Evolutionary conservation across 2,329 filamentous ascomycete genomes (phyloP), one percentile per base, ranked within the genome.

Genomic region (Rutstroemia sp.): DNA sequence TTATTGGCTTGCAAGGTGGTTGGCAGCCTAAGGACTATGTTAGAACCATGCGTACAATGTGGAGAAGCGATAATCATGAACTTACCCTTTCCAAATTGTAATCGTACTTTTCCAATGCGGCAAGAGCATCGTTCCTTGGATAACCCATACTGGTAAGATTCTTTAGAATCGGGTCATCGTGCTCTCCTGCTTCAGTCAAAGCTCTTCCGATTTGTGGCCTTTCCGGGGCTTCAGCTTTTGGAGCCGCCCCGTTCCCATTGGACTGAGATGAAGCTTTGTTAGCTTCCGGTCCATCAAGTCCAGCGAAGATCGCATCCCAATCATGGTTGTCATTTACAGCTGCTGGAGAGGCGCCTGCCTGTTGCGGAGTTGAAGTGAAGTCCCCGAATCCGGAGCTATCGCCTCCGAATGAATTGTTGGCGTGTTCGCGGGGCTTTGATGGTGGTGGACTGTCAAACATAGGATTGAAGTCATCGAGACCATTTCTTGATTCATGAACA

Each of bases 221-320:
- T 17, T 63, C 66, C 14, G 56, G 50, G 51, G n/a, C 54, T 34
- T 2, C 49, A 57, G 16, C 59, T 62, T 55, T 64, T 63, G n/a
- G 60, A 59, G 61, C 61, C 47, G 60, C 48, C 59, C 63, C 55
- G n/a, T 56, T 37, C 27, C 45, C 44, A 49, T 62, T 58, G 7
- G 61, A 53, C 46, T 60, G 38, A 23, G 41, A 54, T 30, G 60
- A 38, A 38, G 50, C 44, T 30, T 47, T 45, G 17, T 46, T 56
- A 27, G 56, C 48, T 16, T 65, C 52, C 52, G 79, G 73, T 2
- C 79, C 80, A 64, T 92, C 88, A 7, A 95, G 76, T 25, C 86
- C 86, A 1, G 89, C 87, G 73, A 97, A 97, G 55, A 97, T 89
- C 41, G 90, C 88, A 67, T 97, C 92, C 94, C 94, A 97, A 70